Base-by-base conservation (phyloP, 2,329 filamentous ascomycete species). In the Myriosclerotinia duriaeana region DNA sequence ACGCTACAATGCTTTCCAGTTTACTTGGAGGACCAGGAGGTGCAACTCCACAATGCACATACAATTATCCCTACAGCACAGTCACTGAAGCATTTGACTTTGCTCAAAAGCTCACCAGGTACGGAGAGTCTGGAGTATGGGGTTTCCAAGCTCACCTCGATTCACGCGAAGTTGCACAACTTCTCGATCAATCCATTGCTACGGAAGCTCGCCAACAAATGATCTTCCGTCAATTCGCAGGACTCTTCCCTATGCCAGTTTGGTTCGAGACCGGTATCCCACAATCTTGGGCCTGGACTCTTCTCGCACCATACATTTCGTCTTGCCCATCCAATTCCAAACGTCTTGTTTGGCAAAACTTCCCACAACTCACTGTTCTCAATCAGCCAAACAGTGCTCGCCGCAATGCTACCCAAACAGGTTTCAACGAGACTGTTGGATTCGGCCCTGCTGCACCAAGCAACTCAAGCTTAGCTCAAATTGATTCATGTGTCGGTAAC, bases 241-340 rank as follows among this genome's bases (percentile, higher is more conserved):
- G 91, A 20, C 83, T 92, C 8, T 90, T 91, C 78, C 89, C 92
- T 30, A 91, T 92, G 89, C 89, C 91, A 0, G 89, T 90, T 12
- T 95, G 90, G 90, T 93, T 94, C 75, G 87, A 91, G 73, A 82
- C 87, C 7, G 90, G 90, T 50, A 87, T 94, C 34, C 91, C 91
- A 0, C 92, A 96, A 77, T 91, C 88, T 0, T 96, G 91, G 91
- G 86, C 88, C 0, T 96, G 92, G 92, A 90, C 91, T 0, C 82
- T 92, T 30, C 81, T 95, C 5, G 91, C 92, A 0, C 92, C 91
- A 0, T 93, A 93, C 78, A 93, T 96, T 77, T 87, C 85, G 46
- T 88, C 83, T 6, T 96, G 92, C 77, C 91, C 92, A 0, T 79
- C 78, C 53, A 86, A 89, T 76, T 87, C 89, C 71, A 94, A 90